phyloP scores from a whole-genome alignment of 2,329 filamentous ascomycete genomes.

The Verticillium alfalfae region DNA sequence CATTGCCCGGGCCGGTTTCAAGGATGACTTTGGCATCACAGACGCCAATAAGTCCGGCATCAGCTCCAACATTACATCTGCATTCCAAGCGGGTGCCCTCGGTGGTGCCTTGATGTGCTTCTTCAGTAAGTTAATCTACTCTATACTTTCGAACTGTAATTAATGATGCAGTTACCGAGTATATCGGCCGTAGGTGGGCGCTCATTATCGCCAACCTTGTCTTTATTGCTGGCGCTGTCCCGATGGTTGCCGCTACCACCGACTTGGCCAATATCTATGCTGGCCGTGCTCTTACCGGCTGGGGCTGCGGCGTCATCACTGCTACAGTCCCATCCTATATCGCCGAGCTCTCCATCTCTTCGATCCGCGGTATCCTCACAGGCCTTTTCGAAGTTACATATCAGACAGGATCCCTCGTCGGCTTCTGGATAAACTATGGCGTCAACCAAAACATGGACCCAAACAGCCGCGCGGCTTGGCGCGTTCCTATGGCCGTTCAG shows the following conservation, averaged over 20 bases:
- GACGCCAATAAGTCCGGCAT: conserved; percentile 20
- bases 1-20: conserved; percentile 42
- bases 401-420: conserved; percentile 44
- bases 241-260: conserved; percentile 33
- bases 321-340: conserved; percentile 60
- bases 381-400: conserved; percentile 48
- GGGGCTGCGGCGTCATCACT: conserved; percentile 49
- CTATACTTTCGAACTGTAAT: neutral
- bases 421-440: conserved; percentile 46
- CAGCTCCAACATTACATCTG: conserved; percentile 38
- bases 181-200: conserved; percentile 43
- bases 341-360: conserved; percentile 54
- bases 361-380: conserved; percentile 52
- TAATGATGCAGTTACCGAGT: conserved; percentile 29
- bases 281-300: conserved; percentile 51
- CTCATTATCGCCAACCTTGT: conserved; percentile 38
- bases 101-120: conserved; percentile 46
- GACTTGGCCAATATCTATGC: conserved; percentile 40
- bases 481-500: conserved; percentile 43
- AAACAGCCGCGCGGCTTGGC: conserved; percentile 30
- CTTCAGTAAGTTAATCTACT: conserved; percentile 17
- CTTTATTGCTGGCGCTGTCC: conserved; percentile 36
- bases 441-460: conserved; percentile 32
- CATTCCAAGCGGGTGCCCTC: conserved; percentile 45
- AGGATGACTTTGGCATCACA: conserved; percentile 29